Evolutionary conservation across 108 stramenopile species (phyloP).

Genomic region (Pseudonitzschia multiseries): DNA sequence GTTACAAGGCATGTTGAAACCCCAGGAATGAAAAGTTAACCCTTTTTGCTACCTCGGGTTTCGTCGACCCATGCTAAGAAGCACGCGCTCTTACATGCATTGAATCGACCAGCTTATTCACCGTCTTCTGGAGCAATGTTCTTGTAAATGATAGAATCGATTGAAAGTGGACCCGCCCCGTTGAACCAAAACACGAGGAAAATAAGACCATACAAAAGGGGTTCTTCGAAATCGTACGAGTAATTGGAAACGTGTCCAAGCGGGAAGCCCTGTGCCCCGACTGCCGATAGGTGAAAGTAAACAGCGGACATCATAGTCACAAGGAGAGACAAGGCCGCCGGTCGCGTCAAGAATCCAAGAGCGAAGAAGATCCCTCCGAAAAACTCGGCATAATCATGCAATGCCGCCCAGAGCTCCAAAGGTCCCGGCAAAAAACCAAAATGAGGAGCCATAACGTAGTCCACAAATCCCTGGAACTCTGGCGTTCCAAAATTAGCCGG

Average conservation of each 20-base stretch:
- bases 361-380: conserved; percentile 45
- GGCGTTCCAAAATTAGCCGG: conserved; percentile 38
- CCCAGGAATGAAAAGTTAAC: too few species aligned
- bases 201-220: conserved; percentile 40
- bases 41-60: neutral
- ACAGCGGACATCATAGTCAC: conserved; percentile 45
- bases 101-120: neutral
- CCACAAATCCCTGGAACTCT: conserved; percentile 50
- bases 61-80: neutral
- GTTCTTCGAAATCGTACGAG: conserved; percentile 55
- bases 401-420: conserved; percentile 38
- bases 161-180: conserved; percentile 43
- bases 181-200: conserved; percentile 58
- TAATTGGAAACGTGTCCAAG: conserved; percentile 53
- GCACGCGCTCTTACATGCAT: neutral
- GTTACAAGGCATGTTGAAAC: too few species aligned
- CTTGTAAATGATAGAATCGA: conserved; percentile 48
- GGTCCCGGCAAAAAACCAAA: conserved; percentile 49
- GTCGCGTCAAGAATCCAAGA: conserved; percentile 48
- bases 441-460: conserved; percentile 41
- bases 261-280: conserved; percentile 44
- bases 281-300: conserved; percentile 46
- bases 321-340: conserved; percentile 48
- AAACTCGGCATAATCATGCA: conserved; percentile 54
- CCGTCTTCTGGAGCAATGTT: conserved; percentile 40